Evolutionary conservation across 176 grass and related monocot species (phyloP), one percentile per base, ranked within the genome.

Genomic region (Avena eriantha): DNA sequence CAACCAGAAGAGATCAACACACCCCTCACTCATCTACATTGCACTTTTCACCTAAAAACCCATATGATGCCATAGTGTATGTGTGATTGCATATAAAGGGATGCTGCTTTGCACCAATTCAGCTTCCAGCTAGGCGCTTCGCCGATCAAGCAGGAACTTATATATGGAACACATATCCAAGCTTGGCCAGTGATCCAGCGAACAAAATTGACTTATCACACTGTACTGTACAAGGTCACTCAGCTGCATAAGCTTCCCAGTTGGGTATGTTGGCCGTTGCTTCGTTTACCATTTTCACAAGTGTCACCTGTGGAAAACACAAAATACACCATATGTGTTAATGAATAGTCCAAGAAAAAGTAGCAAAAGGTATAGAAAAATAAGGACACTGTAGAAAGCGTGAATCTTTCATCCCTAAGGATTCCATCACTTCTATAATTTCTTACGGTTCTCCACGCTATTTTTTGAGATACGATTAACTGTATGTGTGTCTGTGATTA

Each of bases 271-370:
- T 98, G 35, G 81, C 78, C 39, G 91, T 92, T 73, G 95, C 95
- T 92, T 98, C 95, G 70, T 95, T 98, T 19, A 98, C 86, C 95
- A 98, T 98, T 66, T 92, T 98, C 63, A 98, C 93, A 86, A 98
- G 93, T 80, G 93, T 98, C 66, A 84, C 91, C 95, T 98, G 64
- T 54, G 45, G 39, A 31, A 36, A 86, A 79, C 19, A 78, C 29
- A 54, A 73, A 67, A 54, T 35, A 21, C 31, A 75, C 17, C 1
- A 3, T 31, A 82, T 4, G 22, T 24, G 22, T 77, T 59, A 55
- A n/a, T 2, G n/a, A 69, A 2, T 87, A 57, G 50, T 54, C 7
- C 60, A 51, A 86, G 12, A 78, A 26, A 72, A 58, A 79, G 39
- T 53, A 49, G 13, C 34, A 66, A 6, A 6, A 29, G 10, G 4